Conservation (phyloP, 2,329 filamentous ascomycete species). For the Albifimbria verrucaria region DNA sequence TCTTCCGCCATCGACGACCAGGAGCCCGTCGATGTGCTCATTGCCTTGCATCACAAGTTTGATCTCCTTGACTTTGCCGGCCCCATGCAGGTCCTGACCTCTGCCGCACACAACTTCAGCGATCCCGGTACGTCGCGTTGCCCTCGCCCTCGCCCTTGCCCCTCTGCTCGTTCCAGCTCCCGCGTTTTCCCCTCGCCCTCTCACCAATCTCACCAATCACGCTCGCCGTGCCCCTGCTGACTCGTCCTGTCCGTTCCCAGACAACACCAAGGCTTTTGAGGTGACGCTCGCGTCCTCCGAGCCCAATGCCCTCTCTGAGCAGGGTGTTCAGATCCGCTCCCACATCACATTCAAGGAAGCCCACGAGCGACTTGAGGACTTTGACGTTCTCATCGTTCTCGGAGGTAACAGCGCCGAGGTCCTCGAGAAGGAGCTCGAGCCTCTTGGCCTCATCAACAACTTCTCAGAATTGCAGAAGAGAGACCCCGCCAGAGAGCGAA, state of each 20-base stretch:
- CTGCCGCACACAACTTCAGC: slow-evolving; percentile 50
- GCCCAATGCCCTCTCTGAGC: slow-evolving; percentile 50
- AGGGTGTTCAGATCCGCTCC: slow-evolving; percentile 68
- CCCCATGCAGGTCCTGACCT: slow-evolving; percentile 48
- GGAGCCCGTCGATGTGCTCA: slow-evolving; percentile 57
- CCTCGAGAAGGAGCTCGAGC: slow-evolving; percentile 65
- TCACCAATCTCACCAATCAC: slow-evolving; percentile 1
- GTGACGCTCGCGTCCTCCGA: slow-evolving; percentile 53
- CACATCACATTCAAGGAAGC: slow-evolving; percentile 79
- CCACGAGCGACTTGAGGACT: slow-evolving; percentile 68
- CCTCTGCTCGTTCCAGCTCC: neutral
- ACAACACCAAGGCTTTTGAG: slow-evolving; percentile 56
- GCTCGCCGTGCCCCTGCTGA: neutral
- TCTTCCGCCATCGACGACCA: slow-evolving; percentile 54
- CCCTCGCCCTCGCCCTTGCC: neutral
- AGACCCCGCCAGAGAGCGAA: slow-evolving; percentile 76
- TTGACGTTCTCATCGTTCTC: slow-evolving; percentile 75
- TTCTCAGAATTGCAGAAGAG: slow-evolving; percentile 78
- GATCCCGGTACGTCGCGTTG: slow-evolving; percentile 44
- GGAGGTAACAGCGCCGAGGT: slow-evolving; percentile 65
- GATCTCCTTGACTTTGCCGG: slow-evolving; percentile 57
- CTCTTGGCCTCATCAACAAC: slow-evolving; percentile 68
- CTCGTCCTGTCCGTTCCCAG: slow-evolving; percentile 10
- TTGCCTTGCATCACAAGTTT: slow-evolving; percentile 59
- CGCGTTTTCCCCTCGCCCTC: slow-evolving; percentile 5